Evolutionary conservation across 257 asterid species (phyloP).

Genomic region (Capsicum chinense): DNA sequence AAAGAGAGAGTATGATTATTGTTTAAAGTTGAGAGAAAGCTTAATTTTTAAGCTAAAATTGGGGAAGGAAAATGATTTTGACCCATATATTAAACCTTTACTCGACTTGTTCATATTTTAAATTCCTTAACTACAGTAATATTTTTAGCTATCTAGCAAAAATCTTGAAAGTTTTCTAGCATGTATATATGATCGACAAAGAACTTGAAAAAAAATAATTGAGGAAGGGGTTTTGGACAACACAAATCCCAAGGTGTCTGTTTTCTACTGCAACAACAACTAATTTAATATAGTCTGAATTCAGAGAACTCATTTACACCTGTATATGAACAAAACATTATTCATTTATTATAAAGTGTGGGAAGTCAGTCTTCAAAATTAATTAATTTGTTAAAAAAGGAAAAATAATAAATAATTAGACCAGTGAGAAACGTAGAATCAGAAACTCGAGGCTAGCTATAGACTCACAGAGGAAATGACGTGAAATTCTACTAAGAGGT

Average conservation of each 20-base stretch:
- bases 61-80: too few relatives aligned
- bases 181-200: too few relatives aligned
- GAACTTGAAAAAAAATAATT: too few relatives aligned
- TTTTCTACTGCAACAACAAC: too few relatives aligned
- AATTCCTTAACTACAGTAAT: neutral
- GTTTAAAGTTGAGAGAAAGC: too few relatives aligned
- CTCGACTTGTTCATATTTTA: too few relatives aligned
- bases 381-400: neutral
- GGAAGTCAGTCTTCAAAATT: neutral
- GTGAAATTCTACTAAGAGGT: too few relatives aligned
- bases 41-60: too few relatives aligned
- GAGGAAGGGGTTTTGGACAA: too few relatives aligned
- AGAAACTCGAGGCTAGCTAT: neutral
- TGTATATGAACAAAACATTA: neutral
- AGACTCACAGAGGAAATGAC: neutral
- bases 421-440: slow-evolving; percentile 22
- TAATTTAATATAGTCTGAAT: slow-evolving; percentile 22
- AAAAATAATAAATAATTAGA: neutral
- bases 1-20: too few relatives aligned
- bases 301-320: slow-evolving; percentile 27
- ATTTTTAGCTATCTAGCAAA: neutral
- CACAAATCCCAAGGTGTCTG: too few relatives aligned
- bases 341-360: slow-evolving; percentile 27
- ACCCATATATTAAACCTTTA: too few relatives aligned
- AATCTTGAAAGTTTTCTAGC: neutral